Evolutionary conservation across 2,329 filamentous ascomycete species (phyloP).

Genomic region (Scortechinia acanthostroma): DNA sequence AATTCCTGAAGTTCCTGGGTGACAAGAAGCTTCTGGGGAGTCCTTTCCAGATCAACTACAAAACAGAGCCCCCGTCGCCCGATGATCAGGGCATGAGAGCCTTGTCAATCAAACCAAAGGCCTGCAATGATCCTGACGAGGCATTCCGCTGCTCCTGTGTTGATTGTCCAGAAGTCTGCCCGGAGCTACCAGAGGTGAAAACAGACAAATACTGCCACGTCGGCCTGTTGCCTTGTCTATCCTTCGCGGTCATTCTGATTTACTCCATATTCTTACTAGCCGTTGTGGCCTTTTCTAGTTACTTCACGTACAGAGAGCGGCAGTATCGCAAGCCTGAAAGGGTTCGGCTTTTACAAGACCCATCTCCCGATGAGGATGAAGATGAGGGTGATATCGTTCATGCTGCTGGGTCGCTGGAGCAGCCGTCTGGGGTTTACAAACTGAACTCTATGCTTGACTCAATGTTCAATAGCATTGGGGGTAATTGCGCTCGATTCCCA

Average conservation of each 20-base stretch:
- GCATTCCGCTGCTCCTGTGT: constrained; percentile 86
- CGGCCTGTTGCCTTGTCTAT: constrained; percentile 82
- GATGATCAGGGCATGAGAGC: constrained; percentile 65
- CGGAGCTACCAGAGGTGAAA: constrained; percentile 71
- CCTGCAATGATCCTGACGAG: constrained; percentile 83
- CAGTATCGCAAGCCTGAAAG: constrained; percentile 71
- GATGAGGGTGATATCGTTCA: constrained; percentile 82
- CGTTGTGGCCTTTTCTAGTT: constrained; percentile 45
- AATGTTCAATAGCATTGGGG: constrained; percentile 74
- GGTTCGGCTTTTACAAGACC: constrained; percentile 79
- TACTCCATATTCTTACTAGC: constrained; percentile 72
- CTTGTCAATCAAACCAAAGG: constrained; percentile 67
- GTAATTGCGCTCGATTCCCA: constrained; percentile 75
- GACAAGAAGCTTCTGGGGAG: constrained; percentile 87
- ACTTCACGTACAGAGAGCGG: constrained; percentile 70
- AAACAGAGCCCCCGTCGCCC: constrained; percentile 39
- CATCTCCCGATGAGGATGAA: constrained; percentile 80
- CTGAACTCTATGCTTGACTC: constrained; percentile 78
- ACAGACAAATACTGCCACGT: constrained; percentile 70
- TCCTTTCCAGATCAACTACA: constrained; percentile 95
- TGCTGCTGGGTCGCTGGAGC: constrained; percentile 70
- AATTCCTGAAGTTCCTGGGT: constrained; percentile 84
- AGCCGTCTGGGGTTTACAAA: constrained; percentile 71
- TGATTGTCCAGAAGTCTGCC: constrained; percentile 82
- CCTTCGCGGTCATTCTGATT: constrained; percentile 81